Conservation (phyloP, 2,329 filamentous ascomycete genomes). For the Penicillium fuscoglaucum region DNA sequence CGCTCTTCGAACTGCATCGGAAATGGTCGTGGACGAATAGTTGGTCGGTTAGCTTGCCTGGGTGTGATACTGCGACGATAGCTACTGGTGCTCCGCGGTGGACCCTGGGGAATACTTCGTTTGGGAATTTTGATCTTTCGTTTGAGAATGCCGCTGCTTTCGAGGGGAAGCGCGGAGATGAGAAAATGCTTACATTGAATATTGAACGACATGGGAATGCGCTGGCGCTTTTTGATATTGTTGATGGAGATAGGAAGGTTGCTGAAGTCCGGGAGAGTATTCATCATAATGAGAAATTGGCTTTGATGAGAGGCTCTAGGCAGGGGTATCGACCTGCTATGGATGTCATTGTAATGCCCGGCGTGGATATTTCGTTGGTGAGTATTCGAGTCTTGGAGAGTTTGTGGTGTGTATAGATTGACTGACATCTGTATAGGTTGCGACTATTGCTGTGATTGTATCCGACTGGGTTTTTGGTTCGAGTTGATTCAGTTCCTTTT, state of each 20-base stretch:
- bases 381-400: background rate
- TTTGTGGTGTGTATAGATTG: background rate
- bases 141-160: slow-evolving; percentile 16
- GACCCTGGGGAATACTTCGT: slow-evolving; percentile 7
- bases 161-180: slow-evolving; percentile 5
- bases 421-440: slow-evolving; percentile 13
- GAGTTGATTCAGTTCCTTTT: slow-evolving; percentile 2
- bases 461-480: slow-evolving; percentile 23
- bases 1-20: slow-evolving; percentile 29
- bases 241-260: slow-evolving; percentile 25
- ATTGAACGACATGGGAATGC: slow-evolving; percentile 18
- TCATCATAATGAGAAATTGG: slow-evolving; percentile 24
- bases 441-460: slow-evolving; percentile 23
- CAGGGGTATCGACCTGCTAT: slow-evolving; percentile 26
- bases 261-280: slow-evolving; percentile 25
- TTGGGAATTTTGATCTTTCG: slow-evolving; percentile 10
- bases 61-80: slow-evolving; percentile 10
- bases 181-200: slow-evolving; percentile 15
- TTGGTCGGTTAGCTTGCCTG: slow-evolving; percentile 20
- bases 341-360: slow-evolving; percentile 26
- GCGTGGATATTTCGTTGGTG: slow-evolving; percentile 30
- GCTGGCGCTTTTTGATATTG: slow-evolving; percentile 21
- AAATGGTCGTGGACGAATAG: slow-evolving; percentile 12
- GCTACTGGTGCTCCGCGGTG: slow-evolving; percentile 13
- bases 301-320: slow-evolving; percentile 12